Evolutionary conservation across 2,329 filamentous ascomycete genomes (phyloP), one percentile per base, ranked within the genome.

Genomic region (Sporothrix curviconia): DNA sequence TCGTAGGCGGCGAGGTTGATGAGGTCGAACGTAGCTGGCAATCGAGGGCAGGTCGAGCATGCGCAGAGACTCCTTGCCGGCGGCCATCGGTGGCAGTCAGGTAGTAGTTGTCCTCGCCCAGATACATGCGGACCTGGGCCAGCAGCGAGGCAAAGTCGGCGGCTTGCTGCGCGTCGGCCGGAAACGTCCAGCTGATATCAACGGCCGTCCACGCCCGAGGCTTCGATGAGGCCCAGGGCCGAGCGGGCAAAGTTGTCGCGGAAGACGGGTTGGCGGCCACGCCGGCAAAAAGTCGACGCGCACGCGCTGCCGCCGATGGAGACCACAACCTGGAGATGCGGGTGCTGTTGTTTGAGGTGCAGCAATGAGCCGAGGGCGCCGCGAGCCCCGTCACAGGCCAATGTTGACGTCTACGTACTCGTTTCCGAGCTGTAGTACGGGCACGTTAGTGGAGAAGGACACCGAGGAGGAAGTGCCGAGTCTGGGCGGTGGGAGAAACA

Each of bases 1-100:
- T 94, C 89, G 70, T 91, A 94, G 1, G 88, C 82, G 81, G 87
- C 90, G 36, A 94, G 73, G 68, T 92, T 92, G 68, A 94, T 74
- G 61, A 85, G 79, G 69, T 92, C 87, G n/a, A 36, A 94, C 76
- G 63, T 88, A 84, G 46, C 80, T 73, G 51, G 85, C 78, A 11
- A 85, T 81, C 57, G 76, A 74, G 22, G 70, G 72, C 11, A 92
- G 74, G 66, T 91, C 81, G 67, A 92, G 87, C 66, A 86, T 78
- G 64, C 83, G 80, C 56, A 94, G 74, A 0, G 85, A 78, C 72
- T 82, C 81, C 67, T 81, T 78, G 40, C 78, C 81, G 11, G 85
- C 86, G 3, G 89, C 87, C 5, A 94, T 78, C 34, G 86, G 86
- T 37, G 87, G n/a, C 84, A 9, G 87, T 87, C 25, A 94, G 72